phyloP scores from a whole-genome alignment of 495 filamentous ascomycete genomes.

The Cudoniella acicularis region DNA sequence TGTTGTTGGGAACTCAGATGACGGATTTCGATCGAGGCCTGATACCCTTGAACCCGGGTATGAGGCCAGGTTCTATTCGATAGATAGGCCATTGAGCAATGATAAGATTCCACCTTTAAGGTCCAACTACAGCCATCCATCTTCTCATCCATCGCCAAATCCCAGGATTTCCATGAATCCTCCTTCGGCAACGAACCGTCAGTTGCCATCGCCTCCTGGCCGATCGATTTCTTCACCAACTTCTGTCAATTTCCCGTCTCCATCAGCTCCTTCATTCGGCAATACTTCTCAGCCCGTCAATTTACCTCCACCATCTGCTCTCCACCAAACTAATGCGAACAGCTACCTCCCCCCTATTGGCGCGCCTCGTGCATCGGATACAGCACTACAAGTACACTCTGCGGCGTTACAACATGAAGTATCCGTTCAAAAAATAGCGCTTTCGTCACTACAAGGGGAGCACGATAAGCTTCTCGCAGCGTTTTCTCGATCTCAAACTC shows the following conservation, averaged over 20 bases:
- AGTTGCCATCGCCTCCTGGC: conserved; percentile 23
- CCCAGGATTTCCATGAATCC: conserved; percentile 24
- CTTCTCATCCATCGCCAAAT: conserved; percentile 8
- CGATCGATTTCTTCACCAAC: conserved; percentile 22
- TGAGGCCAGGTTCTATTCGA: conserved; percentile 17
- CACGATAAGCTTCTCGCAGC: conserved; percentile 42
- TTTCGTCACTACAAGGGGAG: conserved; percentile 43
- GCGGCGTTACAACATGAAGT: conserved; percentile 47
- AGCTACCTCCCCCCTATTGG: conserved; percentile 21
- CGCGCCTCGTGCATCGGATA: conserved; percentile 12
- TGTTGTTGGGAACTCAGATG: conserved; percentile 7
- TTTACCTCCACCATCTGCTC: conserved; percentile 9
- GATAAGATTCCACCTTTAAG: conserved; percentile 13
- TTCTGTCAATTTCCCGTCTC: conserved; percentile 21
- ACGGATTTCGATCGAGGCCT: neutral
- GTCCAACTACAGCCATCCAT: conserved; percentile 14
- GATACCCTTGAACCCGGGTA: conserved; percentile 5
- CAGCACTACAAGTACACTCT: conserved; percentile 37
- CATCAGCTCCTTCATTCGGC: conserved; percentile 15
- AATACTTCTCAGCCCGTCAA: conserved; percentile 11
- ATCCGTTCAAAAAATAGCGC: conserved; percentile 42
- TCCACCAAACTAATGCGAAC: conserved; percentile 3
- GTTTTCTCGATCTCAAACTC: conserved; percentile 39
- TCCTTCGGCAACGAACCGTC: conserved; percentile 22
- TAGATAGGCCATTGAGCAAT: conserved; percentile 5